Base-by-base conservation (phyloP, 192 early-diverging fungal genomes). In the Linnemannia hyalina region DNA sequence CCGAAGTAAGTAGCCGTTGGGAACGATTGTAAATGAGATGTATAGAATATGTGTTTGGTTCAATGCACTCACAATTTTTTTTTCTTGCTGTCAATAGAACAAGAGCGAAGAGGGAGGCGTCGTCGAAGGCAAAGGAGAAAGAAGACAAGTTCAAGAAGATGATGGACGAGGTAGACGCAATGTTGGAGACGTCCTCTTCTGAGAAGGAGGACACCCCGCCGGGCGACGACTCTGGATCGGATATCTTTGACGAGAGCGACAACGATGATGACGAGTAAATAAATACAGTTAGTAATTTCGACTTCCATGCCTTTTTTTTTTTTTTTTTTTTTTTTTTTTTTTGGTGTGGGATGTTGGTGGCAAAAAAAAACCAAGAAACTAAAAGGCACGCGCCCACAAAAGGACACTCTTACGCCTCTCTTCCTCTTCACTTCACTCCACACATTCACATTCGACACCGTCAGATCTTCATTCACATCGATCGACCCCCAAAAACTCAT, bases 151-250 rank as follows among this genome's bases (percentile, higher is more conserved):
- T 86, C 11, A 76, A 75, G 72, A 86, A 78, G 42, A 76, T 86
- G 15, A 60, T 86, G 47, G 40, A 81, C 11, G 84, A 86, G 16
- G 57, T 86, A 16, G 84, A 86, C 68, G 79, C 79, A 20, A 78
- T 86, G 29, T 49, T 86, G 6, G 79, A 81, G 72, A 75, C 78
- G 4, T 80, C 76, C 16, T 82, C 82, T 7, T 77, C 75, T 55
- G 52, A 76, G 42, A 57, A 63, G 54, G 57, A 60, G 9, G 60
- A 38, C 5, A 52, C 55, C 0, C 57, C 76, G 0, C 57, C 76
- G 35, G 80, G 63, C 6, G 55, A 22, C 3, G 70, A 54, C 9
- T 70, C 75, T 22, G 75, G 49, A 26, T 54, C 71, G 6, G 63
- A 80, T 11, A 42, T 32, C 22, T 20, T 68, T n/a, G 71, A 82